Percentiles rank a stretch among this genome's conserved stretches.
These are phyloP conservation scores for Globisporangium cystogenes DNA, from an alignment of 352 stramenopile species.

Conservation along the genomic window DNA sequence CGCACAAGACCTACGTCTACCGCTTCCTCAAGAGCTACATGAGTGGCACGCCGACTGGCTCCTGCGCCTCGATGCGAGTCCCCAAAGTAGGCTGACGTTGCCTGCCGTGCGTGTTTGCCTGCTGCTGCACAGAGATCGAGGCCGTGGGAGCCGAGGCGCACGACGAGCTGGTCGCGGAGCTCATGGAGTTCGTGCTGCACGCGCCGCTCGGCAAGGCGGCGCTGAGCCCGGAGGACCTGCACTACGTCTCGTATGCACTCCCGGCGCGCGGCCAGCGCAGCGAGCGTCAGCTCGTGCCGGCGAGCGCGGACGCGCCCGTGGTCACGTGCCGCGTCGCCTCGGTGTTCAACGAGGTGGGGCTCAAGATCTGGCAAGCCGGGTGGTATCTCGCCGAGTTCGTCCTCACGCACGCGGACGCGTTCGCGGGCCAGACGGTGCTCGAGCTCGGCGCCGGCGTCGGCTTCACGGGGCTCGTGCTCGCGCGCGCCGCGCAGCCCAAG, in stretches of 20 bases:
- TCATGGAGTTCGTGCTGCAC: constrained; percentile 56
- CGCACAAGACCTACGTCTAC: constrained; percentile 56
- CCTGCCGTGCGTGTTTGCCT: too few species aligned
- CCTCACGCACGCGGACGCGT: constrained; percentile 43
- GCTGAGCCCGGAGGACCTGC: constrained; percentile 50
- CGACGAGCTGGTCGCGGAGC: constrained; percentile 40
- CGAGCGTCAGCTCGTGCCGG: background rate
- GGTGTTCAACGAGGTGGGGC: constrained; percentile 76
- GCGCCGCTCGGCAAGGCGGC: constrained; percentile 21
- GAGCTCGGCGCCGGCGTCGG: constrained; percentile 72
- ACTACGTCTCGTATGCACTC: constrained; percentile 67
- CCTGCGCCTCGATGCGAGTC: too few species aligned
- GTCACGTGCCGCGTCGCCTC: constrained; percentile 76
- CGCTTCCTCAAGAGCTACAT: constrained; percentile 67
- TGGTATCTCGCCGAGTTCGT: constrained; percentile 76
- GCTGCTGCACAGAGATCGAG: constrained; percentile 76
- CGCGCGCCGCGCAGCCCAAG: constrained; percentile 26
- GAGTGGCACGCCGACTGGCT: constrained; percentile 45
- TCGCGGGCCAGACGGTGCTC: constrained; percentile 44
- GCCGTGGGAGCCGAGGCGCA: constrained; percentile 27
- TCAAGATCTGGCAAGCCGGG: constrained; percentile 80
- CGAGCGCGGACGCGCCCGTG: constrained; percentile 13
- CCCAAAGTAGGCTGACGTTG: too few species aligned
- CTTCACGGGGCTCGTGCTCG: constrained; percentile 60
- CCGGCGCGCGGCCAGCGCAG: constrained; percentile 4